Conservation (phyloP, 441 rosid species). For the Brassica hybrid region DNA sequence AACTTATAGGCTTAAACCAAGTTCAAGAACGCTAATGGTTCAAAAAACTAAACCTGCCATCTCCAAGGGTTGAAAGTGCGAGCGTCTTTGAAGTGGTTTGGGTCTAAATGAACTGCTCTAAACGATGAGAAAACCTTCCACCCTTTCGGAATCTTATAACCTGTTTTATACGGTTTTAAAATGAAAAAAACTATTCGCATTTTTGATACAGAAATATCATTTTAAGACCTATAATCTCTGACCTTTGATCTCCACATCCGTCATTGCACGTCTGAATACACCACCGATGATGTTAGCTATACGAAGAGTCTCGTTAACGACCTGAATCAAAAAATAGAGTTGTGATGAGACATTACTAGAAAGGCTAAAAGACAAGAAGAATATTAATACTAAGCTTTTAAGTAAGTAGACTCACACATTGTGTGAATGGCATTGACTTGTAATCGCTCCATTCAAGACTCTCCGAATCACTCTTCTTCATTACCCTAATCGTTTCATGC, state of each 20-base stretch:
- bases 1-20: background rate
- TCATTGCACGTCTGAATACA: slow-evolving; percentile 77
- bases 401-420: slow-evolving; percentile 73
- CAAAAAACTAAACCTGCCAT: slow-evolving; percentile 60
- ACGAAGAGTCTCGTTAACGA: slow-evolving; percentile 88
- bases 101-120: slow-evolving; percentile 88
- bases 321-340: slow-evolving; percentile 47
- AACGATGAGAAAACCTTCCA: slow-evolving; percentile 94
- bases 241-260: slow-evolving; percentile 81
- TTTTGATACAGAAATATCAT: background rate
- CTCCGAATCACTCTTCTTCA: too few species aligned
- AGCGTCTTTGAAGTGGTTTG: slow-evolving; percentile 78
- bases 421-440: slow-evolving; percentile 97
- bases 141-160: slow-evolving; percentile 85
- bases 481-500: too few species aligned
- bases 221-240: slow-evolving; percentile 18
- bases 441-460: too few species aligned
- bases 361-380: background rate
- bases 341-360: background rate
- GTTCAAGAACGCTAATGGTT: background rate
- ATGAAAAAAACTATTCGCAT: background rate
- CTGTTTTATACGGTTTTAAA: slow-evolving; percentile 38
- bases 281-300: slow-evolving; percentile 92
- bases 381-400: background rate
- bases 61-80: slow-evolving; percentile 97